A percentile compares a stretch with the other conserved stretches of the same genome.
These are phyloP conservation scores for Aspergillus indologenus DNA, from an alignment of 495 filamentous ascomycete species.

Conservation along the genomic window DNA sequence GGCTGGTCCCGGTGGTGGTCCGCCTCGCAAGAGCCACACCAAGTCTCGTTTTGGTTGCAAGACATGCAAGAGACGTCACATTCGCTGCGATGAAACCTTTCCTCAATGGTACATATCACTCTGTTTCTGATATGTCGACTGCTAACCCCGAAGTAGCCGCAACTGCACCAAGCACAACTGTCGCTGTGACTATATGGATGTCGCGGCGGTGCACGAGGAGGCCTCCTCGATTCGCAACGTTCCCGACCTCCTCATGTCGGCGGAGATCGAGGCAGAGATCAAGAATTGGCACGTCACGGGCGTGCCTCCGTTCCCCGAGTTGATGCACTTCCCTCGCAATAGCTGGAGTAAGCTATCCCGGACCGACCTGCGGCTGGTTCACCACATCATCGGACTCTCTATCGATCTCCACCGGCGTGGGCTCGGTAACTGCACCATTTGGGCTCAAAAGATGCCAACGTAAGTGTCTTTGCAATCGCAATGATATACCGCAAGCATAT, in stretches of 20 bases:
- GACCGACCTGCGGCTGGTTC: constrained; percentile 80
- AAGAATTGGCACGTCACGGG: constrained; percentile 82
- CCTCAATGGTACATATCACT: constrained; percentile 78
- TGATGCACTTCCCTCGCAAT: constrained; percentile 64
- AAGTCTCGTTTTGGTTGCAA: constrained; percentile 97
- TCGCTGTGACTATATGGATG: constrained; percentile 94
- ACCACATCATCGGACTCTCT: constrained; percentile 85
- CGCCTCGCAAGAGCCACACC: constrained; percentile 76
- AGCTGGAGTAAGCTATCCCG: constrained; percentile 60
- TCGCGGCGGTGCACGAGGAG: constrained; percentile 59
- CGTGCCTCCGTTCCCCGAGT: constrained; percentile 79
- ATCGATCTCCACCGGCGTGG: constrained; percentile 74
- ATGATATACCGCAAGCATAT: not conserved
- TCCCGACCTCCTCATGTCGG: constrained; percentile 77
- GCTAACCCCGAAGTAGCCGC: constrained; percentile 52
- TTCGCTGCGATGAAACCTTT: constrained; percentile 95
- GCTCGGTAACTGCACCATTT: constrained; percentile 78
- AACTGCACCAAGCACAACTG: constrained; percentile 99
- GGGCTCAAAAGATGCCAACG: constrained; percentile 90
- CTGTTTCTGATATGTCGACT: not conserved
- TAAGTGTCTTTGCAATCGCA: constrained; percentile 45
- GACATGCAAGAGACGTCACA: constrained; percentile 95
- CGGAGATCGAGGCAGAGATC: constrained; percentile 75
- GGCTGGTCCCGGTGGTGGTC: constrained; percentile 52
- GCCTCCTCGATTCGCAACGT: constrained; percentile 63